A percentile compares a stretch with the other conserved stretches of the same genome.
phyloP scores from a whole-genome alignment of 228 moss, liverwort and hornwort genomes.

The Sphagnum magellanicum region DNA sequence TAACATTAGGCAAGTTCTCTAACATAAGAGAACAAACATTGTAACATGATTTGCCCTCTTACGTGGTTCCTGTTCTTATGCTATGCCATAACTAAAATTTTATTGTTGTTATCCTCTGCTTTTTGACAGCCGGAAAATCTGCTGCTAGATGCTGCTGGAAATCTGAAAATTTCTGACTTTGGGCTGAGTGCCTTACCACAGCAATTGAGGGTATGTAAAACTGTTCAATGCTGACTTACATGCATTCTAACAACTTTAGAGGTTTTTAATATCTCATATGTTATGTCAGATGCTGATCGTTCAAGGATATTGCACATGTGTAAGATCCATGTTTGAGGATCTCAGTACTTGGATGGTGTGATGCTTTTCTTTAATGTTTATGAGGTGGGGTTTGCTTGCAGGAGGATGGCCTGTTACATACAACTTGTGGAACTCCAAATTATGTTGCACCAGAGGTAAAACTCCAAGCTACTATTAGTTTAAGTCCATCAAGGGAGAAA shows the following conservation, averaged over 20 bases:
- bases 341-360: too few species aligned
- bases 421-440: slow-evolving; percentile 53
- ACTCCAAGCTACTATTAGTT: too few species aligned
- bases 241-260: too few species aligned
- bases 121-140: slow-evolving; percentile 42
- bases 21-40: too few species aligned
- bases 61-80: too few species aligned
- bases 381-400: slow-evolving; percentile 6
- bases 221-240: too few species aligned
- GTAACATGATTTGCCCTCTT: too few species aligned
- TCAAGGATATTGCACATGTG: background rate
- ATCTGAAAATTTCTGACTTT: slow-evolving; percentile 55
- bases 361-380: too few species aligned
- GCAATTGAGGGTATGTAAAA: slow-evolving; percentile 28
- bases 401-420: slow-evolving; percentile 54
- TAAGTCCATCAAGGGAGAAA: too few species aligned
- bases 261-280: too few species aligned
- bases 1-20: slow-evolving; percentile 9
- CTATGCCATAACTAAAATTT: too few species aligned
- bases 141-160: slow-evolving; percentile 39
- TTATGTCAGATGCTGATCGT: background rate
- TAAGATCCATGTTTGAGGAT: too few species aligned
- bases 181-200: slow-evolving; percentile 49
- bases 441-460: slow-evolving; percentile 56
- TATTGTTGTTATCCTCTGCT: background rate